phyloP scores from a whole-genome alignment of 768 basidiomycete genomes.

The Calocera cornea region DNA sequence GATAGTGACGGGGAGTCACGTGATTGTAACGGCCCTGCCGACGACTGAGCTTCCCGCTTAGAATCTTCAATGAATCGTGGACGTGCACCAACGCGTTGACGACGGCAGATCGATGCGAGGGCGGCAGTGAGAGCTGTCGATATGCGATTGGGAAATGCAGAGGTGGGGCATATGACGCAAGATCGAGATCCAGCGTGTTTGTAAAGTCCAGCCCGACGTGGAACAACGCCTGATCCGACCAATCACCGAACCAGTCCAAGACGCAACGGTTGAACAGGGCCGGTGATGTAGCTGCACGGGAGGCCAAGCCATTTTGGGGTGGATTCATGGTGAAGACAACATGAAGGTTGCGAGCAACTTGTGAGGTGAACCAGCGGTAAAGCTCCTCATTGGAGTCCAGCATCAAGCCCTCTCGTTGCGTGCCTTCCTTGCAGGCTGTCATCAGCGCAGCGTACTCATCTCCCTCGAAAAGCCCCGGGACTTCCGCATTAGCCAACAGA shows the following conservation, averaged over 20 bases:
- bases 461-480: slow-evolving; percentile 99
- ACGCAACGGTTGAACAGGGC: slow-evolving; percentile 99
- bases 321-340: slow-evolving; percentile 99
- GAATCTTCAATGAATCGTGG: slow-evolving; percentile 75
- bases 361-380: slow-evolving; percentile 96
- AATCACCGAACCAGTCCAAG: slow-evolving; percentile 98
- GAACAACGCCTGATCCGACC: slow-evolving; percentile 97
- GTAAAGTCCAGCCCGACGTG: slow-evolving; percentile 98
- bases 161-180: slow-evolving; percentile 67
- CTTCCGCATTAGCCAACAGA: slow-evolving; percentile 95
- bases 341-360: slow-evolving; percentile 94
- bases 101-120: slow-evolving; percentile 76
- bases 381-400: slow-evolving; percentile 95
- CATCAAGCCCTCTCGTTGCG: slow-evolving; percentile 97
- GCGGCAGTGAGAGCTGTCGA: slow-evolving; percentile 71
- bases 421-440: slow-evolving; percentile 99
- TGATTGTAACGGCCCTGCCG: slow-evolving; percentile 94
- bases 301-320: slow-evolving; percentile 87
- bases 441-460: slow-evolving; percentile 95
- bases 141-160: slow-evolving; percentile 80
- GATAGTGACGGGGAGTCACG: slow-evolving; percentile 92
- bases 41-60: slow-evolving; percentile 78
- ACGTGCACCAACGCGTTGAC: slow-evolving; percentile 89
- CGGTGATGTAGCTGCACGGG: slow-evolving; percentile 91
- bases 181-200: slow-evolving; percentile 79